Evolutionary conservation across 345 rosid species (phyloP), one percentile per base, ranked within the genome.

Genomic region (Eucalyptus grandis): DNA sequence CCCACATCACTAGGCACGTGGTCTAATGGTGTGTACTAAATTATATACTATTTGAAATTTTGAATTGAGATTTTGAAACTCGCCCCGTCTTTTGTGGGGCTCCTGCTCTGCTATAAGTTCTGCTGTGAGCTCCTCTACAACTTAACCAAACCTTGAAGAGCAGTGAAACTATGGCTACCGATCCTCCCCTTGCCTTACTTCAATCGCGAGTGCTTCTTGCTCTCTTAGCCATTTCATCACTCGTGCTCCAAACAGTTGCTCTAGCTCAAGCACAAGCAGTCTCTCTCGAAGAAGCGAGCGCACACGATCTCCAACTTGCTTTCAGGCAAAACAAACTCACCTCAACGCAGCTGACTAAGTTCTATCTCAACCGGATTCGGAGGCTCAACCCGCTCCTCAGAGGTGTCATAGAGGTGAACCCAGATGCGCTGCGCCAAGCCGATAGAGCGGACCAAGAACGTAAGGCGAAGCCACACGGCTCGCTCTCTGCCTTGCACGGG

Each of bases 361-460:
- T 94, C 60, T 95, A 94, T 89, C 88, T 96, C 19, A 87, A 89
- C 60, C 90, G 91, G 91, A 95, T 95, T 90, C 88, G 43, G 4
- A 90, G 88, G 43, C 95, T 94, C 86, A 95, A 96, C 44, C 94
- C 93, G 15, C 50, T 91, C 49, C 93, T 97, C 22, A 86, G 89
- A 51, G 96, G 95, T 8, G 92, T 96, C 88, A 96, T 97, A 47
- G 97, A 97, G 93, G 91, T 93, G 9, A 96, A 97, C 90, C 98
- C 98, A 5, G 97, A 95, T 40, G 98, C 97, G 1, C 85, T 94
- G 37, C 22, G n/a, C 49, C 91, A 92, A 90, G 97, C 98, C 82
- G 91, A 95, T 83, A 92, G 53, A 49, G 97, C 96, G 7, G 98
- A 97, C 87, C 65, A 31, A 27, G 94, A 97, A 88, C 93, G 96